These are phyloP conservation scores for Tylopilus plumbeoviolaceoides DNA, from an alignment of 768 basidiomycete species.

Conservation along the genomic window DNA sequence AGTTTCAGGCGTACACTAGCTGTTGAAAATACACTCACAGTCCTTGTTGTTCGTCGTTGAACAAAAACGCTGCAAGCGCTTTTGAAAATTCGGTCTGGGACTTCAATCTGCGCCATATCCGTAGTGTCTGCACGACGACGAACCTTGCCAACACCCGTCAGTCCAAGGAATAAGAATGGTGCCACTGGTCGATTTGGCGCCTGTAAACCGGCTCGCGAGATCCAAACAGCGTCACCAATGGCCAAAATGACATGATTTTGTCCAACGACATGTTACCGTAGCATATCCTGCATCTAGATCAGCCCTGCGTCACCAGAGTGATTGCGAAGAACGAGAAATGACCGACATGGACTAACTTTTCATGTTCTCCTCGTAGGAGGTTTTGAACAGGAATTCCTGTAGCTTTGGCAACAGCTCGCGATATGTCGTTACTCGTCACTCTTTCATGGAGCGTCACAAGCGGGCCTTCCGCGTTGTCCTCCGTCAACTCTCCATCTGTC, in stretches of 20 bases:
- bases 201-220: slow-evolving; percentile 88
- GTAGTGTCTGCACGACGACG: neutral
- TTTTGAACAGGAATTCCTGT: slow-evolving; percentile 92
- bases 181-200: no score
- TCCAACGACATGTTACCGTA: slow-evolving; percentile 76
- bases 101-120: neutral
- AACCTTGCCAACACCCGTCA: no score
- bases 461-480: slow-evolving; percentile 39
- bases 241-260: slow-evolving; percentile 86
- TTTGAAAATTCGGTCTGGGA: slow-evolving; percentile 72
- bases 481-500: slow-evolving; percentile 41
- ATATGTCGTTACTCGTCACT: slow-evolving; percentile 86
- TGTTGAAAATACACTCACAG: slow-evolving; percentile 45
- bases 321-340: neutral
- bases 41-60: slow-evolving; percentile 83
- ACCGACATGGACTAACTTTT: slow-evolving; percentile 83
- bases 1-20: neutral
- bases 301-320: neutral
- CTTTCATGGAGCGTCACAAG: slow-evolving; percentile 76
- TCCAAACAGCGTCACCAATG: slow-evolving; percentile 86
- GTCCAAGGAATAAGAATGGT: no score
- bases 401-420: slow-evolving; percentile 80
- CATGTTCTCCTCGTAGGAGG: slow-evolving; percentile 82
- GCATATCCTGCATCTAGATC: slow-evolving; percentile 78
- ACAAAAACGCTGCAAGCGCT: no score